Conservation (phyloP, 2,329 filamentous ascomycete genomes). For the Alternaria brassicae region DNA sequence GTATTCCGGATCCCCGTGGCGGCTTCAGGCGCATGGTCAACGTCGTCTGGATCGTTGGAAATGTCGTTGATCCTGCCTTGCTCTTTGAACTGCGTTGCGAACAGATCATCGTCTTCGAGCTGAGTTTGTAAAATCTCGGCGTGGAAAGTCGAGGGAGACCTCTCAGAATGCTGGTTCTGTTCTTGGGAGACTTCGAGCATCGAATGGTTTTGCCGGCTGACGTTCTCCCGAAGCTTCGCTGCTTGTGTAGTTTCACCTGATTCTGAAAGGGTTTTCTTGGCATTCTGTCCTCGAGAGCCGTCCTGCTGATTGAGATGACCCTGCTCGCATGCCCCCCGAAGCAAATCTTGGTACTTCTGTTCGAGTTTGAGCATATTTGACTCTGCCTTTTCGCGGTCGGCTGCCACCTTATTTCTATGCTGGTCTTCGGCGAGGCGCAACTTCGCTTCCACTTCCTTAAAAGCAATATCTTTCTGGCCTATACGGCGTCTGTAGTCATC, state of each 20-base stretch:
- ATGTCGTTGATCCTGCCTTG: constrained; percentile 1
- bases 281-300: background rate
- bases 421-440: constrained; percentile 17
- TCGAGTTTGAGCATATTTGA: constrained; percentile 1
- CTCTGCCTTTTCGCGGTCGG: constrained; percentile 18
- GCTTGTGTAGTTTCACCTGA: constrained; percentile 1
- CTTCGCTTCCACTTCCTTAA: constrained; percentile 26
- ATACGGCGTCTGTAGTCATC: constrained; percentile 18
- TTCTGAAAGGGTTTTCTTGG: background rate
- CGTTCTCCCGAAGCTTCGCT: constrained; percentile 27
- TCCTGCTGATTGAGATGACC: background rate
- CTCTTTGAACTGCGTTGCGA: constrained; percentile 13
- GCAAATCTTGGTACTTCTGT: background rate
- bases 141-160: background rate
- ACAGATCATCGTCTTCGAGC: background rate
- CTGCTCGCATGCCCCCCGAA: background rate
- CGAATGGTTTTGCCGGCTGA: constrained; percentile 27
- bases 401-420: constrained; percentile 21
- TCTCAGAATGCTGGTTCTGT: background rate
- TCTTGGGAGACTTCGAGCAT: constrained; percentile 5
- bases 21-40: constrained; percentile 7
- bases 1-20: constrained; percentile 21
- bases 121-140: background rate
- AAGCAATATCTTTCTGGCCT: constrained; percentile 11
- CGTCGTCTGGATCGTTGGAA: constrained; percentile 9